Percentiles rank a stretch among this genome's conserved stretches.
Conservation (phyloP, 2,329 filamentous ascomycete species). For the Nemania serpens region DNA sequence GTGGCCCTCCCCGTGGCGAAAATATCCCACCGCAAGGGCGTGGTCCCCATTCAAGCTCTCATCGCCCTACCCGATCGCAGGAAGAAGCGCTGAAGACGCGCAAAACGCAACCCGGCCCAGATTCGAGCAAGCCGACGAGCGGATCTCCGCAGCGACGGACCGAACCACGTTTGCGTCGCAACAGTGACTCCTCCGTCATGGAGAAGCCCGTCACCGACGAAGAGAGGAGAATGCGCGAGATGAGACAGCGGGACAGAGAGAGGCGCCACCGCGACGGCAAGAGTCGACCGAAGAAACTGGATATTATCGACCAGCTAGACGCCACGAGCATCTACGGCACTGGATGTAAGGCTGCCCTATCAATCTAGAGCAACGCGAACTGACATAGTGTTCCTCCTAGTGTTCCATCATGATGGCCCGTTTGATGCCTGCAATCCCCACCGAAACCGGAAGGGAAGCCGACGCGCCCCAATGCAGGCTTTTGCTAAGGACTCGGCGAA, state of each 20-base stretch:
- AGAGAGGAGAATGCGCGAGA: conserved; percentile 56
- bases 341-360: conserved; percentile 68
- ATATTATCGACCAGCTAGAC: conserved; percentile 96
- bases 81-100: conserved; percentile 65
- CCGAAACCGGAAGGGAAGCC: conserved; percentile 82
- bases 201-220: conserved; percentile 66
- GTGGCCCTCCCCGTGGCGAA: conserved; percentile 50
- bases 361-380: neutral
- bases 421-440: conserved; percentile 97
- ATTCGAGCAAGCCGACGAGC: conserved; percentile 43
- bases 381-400: conserved; percentile 49
- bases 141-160: conserved; percentile 47
- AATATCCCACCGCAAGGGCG: conserved; percentile 54
- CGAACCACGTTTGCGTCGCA: conserved; percentile 66
- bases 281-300: conserved; percentile 60
- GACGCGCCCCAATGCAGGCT: conserved; percentile 90
- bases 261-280: conserved; percentile 59
- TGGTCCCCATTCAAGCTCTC: conserved; percentile 51
- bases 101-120: conserved; percentile 42
- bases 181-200: conserved; percentile 78
- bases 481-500: conserved; percentile 93
- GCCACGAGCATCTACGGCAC: conserved; percentile 95
- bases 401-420: conserved; percentile 96
- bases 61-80: conserved; percentile 68
- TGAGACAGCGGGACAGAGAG: conserved; percentile 57